These are phyloP conservation scores for Diddensiella santjacobensis DNA, from an alignment of 805 yeast species.

Conservation along the genomic window DNA sequence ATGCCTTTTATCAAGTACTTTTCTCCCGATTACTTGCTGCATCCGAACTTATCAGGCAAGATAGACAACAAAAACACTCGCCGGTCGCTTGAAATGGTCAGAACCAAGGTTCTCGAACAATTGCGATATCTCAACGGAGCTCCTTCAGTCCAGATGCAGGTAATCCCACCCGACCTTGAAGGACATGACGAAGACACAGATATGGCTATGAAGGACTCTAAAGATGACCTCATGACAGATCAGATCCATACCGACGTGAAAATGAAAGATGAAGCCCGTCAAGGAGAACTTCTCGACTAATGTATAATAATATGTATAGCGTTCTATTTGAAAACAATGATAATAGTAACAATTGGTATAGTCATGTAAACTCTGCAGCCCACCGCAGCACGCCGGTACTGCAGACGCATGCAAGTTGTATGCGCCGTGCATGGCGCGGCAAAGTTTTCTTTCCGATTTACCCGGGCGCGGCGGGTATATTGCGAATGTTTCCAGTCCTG, in stretches of 20 bases:
- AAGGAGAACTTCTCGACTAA: constrained; percentile 19
- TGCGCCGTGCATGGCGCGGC: too few relatives aligned
- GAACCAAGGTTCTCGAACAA: constrained; percentile 73
- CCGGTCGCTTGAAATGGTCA: constrained; percentile 75
- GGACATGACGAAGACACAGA: constrained; percentile 40
- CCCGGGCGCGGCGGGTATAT: not conserved
- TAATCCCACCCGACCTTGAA: constrained; percentile 67
- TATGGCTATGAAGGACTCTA: constrained; percentile 32
- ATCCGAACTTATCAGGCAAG: constrained; percentile 74
- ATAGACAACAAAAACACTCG: constrained; percentile 83
- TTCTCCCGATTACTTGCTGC: constrained; percentile 87
- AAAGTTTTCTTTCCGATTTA: too few relatives aligned
- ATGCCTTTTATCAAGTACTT: constrained; percentile 78
- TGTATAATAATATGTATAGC: too few relatives aligned
- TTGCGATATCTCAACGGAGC: constrained; percentile 81
- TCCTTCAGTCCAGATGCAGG: constrained; percentile 90
- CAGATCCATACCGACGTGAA: constrained; percentile 11
- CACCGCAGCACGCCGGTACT: too few relatives aligned
- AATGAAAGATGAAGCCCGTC: constrained; percentile 21
- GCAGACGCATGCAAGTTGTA: too few relatives aligned
- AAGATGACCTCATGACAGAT: constrained; percentile 19
- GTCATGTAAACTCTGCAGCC: too few relatives aligned
- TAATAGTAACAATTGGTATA: too few relatives aligned
- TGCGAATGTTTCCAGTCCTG: not conserved
- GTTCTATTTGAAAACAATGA: too few relatives aligned